A percentile compares a stretch with the other conserved stretches of the same genome.
Conservation (phyloP, 441 rosid genomes). For the Arabidopsis hybrid region DNA sequence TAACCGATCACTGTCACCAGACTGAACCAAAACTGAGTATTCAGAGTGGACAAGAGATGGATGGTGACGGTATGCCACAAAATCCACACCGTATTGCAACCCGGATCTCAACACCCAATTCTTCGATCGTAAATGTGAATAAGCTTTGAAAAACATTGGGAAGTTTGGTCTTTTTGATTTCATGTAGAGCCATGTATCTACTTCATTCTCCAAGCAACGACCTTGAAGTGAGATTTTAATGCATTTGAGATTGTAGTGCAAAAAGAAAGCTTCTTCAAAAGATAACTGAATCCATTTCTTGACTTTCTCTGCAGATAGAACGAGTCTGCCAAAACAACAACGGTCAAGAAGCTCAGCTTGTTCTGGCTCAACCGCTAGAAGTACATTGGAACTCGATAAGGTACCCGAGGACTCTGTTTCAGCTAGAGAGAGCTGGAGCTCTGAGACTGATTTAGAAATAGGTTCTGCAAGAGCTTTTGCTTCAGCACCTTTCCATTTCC, state of each 20-base stretch:
- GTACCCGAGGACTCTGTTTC: conserved; percentile 49
- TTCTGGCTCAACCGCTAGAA: conserved; percentile 52
- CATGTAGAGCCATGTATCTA: conserved; percentile 56
- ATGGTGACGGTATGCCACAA: conserved; percentile 69
- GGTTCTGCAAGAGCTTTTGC: conserved; percentile 72
- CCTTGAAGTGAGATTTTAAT: conserved; percentile 52
- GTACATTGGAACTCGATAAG: conserved; percentile 55
- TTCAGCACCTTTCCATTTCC: conserved; percentile 74
- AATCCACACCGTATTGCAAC: conserved; percentile 73
- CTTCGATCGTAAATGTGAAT: conserved; percentile 59
- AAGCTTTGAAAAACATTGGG: conserved; percentile 67
- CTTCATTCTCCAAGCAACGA: conserved; percentile 39
- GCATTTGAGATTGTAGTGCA: conserved; percentile 60
- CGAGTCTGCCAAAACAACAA: conserved; percentile 62
- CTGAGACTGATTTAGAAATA: conserved; percentile 55
- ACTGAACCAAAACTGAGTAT: conserved; percentile 60
- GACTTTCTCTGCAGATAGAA: conserved; percentile 56
- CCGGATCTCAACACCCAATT: conserved; percentile 79
- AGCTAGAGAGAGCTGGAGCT: conserved; percentile 55
- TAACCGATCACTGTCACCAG: conserved; percentile 55
- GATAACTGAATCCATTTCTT: conserved; percentile 67
- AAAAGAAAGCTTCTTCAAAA: conserved; percentile 77
- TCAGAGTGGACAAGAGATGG: conserved; percentile 81
- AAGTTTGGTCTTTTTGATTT: conserved; percentile 49
- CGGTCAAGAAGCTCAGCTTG: conserved; percentile 58